Conservation (phyloP, 2,329 filamentous ascomycete species). For the Fusarium vanettenii region DNA sequence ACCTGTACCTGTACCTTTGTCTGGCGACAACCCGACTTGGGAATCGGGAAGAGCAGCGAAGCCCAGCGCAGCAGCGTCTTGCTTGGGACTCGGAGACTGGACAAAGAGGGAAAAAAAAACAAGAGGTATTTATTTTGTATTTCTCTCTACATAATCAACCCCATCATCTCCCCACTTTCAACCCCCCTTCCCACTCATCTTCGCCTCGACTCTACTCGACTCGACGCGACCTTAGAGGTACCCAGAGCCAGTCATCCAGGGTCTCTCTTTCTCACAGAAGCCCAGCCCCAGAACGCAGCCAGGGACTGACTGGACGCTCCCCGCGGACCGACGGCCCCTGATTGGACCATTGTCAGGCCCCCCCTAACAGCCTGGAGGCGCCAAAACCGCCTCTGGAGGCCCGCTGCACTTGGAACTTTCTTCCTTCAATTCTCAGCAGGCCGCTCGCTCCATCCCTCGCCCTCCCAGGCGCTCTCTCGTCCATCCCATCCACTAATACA, state of each 20-base stretch:
- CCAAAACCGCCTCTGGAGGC: constrained; percentile 43
- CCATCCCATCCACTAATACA: constrained; percentile 47
- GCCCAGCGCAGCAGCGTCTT: neutral
- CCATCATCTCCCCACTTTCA: neutral
- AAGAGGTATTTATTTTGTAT: constrained; percentile 7
- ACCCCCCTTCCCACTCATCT: neutral
- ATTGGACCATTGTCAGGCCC: constrained; percentile 46
- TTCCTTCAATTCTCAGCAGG: constrained; percentile 45
- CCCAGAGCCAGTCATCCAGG: constrained; percentile 34
- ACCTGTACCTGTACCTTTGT: neutral
- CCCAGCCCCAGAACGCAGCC: constrained; percentile 12
- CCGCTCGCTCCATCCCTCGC: constrained; percentile 2
- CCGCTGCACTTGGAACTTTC: constrained; percentile 40
- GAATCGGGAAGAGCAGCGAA: neutral
- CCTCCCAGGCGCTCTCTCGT: constrained; percentile 25
- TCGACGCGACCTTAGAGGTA: constrained; percentile 6
- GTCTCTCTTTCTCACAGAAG: constrained; percentile 6
- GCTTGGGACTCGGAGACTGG: neutral
- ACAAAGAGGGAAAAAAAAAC: neutral
- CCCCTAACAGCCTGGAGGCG: constrained; percentile 41
- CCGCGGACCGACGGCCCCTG: constrained; percentile 39
- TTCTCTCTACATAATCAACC: neutral
- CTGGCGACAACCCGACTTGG: constrained; percentile 6
- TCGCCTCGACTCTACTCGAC: neutral
- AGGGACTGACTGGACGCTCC: constrained; percentile 42